These are phyloP conservation scores for Nepenthes alata DNA, from an alignment of 179 eudicot genomes.

Conservation along the genomic window DNA sequence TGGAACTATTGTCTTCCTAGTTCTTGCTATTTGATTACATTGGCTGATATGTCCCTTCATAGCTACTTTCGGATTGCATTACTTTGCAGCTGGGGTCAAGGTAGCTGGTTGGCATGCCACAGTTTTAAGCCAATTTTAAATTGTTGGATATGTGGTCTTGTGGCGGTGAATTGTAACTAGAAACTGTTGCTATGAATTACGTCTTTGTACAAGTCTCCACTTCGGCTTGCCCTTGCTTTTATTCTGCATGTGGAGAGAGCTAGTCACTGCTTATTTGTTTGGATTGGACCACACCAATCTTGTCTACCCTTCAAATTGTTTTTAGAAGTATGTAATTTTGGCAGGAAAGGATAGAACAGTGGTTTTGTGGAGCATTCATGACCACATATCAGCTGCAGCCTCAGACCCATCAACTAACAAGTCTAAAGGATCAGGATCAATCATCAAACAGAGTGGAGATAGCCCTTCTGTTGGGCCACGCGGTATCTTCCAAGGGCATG, in stretches of 20 bases:
- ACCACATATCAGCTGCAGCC: slow-evolving; percentile 69
- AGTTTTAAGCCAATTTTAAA: no score
- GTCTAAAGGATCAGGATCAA: slow-evolving; percentile 46
- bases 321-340: slow-evolving; percentile 1
- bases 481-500: slow-evolving; percentile 79
- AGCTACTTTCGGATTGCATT: no score
- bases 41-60: no score
- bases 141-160: no score
- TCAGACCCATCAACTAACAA: slow-evolving; percentile 50
- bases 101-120: no score
- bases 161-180: no score
- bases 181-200: no score
- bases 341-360: slow-evolving; percentile 89
- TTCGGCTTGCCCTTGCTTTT: background rate
- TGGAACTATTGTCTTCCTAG: no score
- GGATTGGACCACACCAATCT: background rate
- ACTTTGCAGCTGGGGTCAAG: no score
- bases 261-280: background rate
- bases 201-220: no score
- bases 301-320: background rate
- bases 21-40: no score
- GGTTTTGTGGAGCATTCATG: slow-evolving; percentile 98
- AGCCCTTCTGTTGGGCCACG: slow-evolving; percentile 71
- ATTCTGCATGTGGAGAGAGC: background rate
- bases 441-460: slow-evolving; percentile 49